Evolutionary conservation across 169 alveolate species (phyloP).

Genomic region (Cyclospora cayetanensis): DNA sequence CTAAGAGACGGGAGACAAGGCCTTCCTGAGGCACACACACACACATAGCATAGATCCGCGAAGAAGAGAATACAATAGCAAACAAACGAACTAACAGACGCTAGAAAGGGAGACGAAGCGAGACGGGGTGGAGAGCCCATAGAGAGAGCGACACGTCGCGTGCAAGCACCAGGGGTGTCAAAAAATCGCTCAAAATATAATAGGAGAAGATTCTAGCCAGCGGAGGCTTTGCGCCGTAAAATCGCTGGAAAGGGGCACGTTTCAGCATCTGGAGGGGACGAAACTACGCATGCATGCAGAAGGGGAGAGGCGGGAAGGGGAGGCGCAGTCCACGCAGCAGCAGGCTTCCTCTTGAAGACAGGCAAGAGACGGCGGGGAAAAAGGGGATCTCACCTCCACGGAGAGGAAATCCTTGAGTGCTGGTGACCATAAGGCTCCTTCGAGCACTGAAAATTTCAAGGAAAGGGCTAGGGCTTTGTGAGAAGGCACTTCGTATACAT

Average conservation of each 20-base stretch:
- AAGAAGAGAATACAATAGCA: neutral
- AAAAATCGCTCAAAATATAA: too few relatives aligned
- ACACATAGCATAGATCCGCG: neutral
- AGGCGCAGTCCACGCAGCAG: neutral
- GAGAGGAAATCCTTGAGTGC: conserved; percentile 38
- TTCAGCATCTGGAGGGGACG: too few relatives aligned
- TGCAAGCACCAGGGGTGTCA: too few relatives aligned
- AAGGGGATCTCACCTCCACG: conserved; percentile 18
- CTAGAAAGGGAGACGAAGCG: neutral
- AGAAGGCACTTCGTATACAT: conserved; percentile 67
- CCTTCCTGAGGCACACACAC: conserved; percentile 47
- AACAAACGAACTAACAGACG: neutral
- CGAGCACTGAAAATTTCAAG: conserved; percentile 56
- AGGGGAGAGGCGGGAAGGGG: neutral
- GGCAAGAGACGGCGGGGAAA: neutral
- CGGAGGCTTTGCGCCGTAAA: too few relatives aligned
- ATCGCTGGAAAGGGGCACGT: too few relatives aligned
- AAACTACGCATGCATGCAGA: too few relatives aligned
- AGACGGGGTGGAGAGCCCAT: neutral
- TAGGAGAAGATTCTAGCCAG: too few relatives aligned
- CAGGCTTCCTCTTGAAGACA: too few relatives aligned
- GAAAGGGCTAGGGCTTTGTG: neutral
- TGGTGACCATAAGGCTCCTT: conserved; percentile 60
- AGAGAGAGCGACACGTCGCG: neutral
- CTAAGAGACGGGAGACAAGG: conserved; percentile 72